phyloP scores from a whole-genome alignment of 1,284 basidiomycete species.

The Sporisorium scitamineum region DNA sequence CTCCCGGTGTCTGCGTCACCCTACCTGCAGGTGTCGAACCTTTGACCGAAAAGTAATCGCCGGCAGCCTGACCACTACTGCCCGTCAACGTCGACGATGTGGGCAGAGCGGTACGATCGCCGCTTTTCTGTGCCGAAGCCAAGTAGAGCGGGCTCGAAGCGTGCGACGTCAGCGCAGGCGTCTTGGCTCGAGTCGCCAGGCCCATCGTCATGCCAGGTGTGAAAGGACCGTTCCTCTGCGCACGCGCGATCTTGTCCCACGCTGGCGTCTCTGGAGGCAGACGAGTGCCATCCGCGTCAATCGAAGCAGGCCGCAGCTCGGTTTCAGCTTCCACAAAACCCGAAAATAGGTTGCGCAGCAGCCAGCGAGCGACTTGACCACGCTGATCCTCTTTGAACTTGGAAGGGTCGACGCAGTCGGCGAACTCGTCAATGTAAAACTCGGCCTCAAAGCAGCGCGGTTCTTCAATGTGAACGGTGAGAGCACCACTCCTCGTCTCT shows the following conservation, averaged over 20 bases:
- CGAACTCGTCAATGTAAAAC: conserved; percentile 89
- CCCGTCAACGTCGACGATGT: conserved; percentile 31
- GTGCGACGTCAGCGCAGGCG: conserved; percentile 47
- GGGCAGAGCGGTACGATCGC: conserved; percentile 19
- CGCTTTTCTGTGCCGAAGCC: conserved; percentile 22
- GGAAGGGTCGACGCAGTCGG: conserved; percentile 27
- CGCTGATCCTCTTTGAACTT: conserved; percentile 78
- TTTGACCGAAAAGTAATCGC: conserved; percentile 53
- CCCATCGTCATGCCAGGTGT: conserved; percentile 60
- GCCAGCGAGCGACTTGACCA: conserved; percentile 61
- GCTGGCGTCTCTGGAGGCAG: conserved; percentile 39
- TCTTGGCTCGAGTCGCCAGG: conserved; percentile 53
- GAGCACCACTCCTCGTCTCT: conserved; percentile 88
- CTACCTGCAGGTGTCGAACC: conserved; percentile 2
- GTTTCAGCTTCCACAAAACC: conserved; percentile 60
- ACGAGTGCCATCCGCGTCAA: neutral
- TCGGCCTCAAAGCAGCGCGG: conserved; percentile 88
- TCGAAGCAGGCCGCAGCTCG: conserved; percentile 41
- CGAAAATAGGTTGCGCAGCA: conserved; percentile 67
- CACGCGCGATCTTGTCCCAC: conserved; percentile 39
- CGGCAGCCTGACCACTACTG: neutral
- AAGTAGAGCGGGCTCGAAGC: conserved; percentile 26
- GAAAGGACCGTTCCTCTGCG: conserved; percentile 63
- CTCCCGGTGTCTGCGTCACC: conserved; percentile 18
- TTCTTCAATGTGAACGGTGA: conserved; percentile 89